Evolutionary conservation across 208 protist species (phyloP).

Genomic region (Vickermania spadyakhi): DNA sequence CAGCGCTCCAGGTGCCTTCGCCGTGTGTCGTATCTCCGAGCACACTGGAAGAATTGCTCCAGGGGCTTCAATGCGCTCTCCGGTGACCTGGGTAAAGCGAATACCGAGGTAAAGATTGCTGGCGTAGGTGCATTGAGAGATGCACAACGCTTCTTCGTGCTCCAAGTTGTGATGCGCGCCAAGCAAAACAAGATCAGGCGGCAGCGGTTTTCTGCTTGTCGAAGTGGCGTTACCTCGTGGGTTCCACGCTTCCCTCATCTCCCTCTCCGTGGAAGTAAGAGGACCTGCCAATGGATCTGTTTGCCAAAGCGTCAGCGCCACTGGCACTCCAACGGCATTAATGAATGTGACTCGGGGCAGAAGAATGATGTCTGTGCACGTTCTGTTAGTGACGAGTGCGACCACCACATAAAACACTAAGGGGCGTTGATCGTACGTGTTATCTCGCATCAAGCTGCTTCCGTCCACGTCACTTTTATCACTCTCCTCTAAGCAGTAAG

Average conservation of each 20-base stretch:
- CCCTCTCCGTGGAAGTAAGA: conserved; percentile 22
- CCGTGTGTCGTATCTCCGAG: background rate
- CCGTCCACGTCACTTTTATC: background rate
- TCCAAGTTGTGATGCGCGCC: conserved; percentile 37
- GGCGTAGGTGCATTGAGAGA: conserved; percentile 9
- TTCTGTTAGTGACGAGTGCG: conserved; percentile 24
- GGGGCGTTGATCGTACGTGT: conserved; percentile 20
- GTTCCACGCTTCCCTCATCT: background rate
- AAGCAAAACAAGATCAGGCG: conserved; percentile 29
- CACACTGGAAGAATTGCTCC: background rate
- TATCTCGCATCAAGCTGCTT: background rate
- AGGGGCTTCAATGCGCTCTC: conserved; percentile 29
- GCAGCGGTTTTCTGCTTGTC: background rate
- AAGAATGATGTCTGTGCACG: conserved; percentile 42
- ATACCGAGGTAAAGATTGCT: background rate
- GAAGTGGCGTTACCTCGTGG: background rate
- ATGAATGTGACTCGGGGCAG: conserved; percentile 54
- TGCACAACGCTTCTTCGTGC: conserved; percentile 33
- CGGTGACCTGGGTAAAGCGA: conserved; percentile 34
- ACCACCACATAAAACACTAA: conserved; percentile 46
- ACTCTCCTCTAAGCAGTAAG: background rate
- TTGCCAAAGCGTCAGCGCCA: conserved; percentile 50
- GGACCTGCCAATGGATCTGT: conserved; percentile 29
- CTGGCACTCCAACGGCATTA: conserved; percentile 65
- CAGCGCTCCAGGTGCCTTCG: conserved; percentile 19